A percentile compares a stretch with the other conserved stretches of the same genome.
Evolutionary conservation across 2,329 filamentous ascomycete genomes (phyloP).

Genomic region (Penicillium sp.): DNA sequence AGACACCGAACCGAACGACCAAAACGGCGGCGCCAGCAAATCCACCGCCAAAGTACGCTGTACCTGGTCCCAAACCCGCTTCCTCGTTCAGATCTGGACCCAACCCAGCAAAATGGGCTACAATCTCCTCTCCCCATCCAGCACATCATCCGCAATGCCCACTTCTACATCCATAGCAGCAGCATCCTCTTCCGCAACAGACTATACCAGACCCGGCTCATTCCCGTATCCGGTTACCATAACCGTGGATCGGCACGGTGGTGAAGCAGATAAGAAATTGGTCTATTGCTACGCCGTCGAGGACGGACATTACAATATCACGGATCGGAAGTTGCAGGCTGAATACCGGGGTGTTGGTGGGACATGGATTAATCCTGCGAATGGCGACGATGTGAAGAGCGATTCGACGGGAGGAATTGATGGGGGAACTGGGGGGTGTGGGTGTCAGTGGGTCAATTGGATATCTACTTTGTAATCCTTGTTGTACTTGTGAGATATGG

Average conservation of each 20-base stretch:
- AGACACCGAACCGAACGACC: constrained; percentile 42
- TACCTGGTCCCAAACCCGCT: constrained; percentile 58
- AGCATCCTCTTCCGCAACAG: constrained; percentile 36
- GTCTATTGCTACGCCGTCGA: constrained; percentile 58
- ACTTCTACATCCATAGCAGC: constrained; percentile 16
- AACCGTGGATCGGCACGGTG: constrained; percentile 57
- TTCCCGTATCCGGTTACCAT: constrained; percentile 60
- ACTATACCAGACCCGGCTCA: constrained; percentile 50
- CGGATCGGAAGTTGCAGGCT: constrained; percentile 45
- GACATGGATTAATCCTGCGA: constrained; percentile 46
- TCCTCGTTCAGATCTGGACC: constrained; percentile 61
- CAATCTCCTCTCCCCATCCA: constrained; percentile 19
- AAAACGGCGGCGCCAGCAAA: constrained; percentile 47
- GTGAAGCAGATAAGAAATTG: constrained; percentile 50
- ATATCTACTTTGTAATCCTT: constrained; percentile 10
- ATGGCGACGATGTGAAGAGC: constrained; percentile 16
- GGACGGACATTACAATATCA: constrained; percentile 44
- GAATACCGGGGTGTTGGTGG: constrained; percentile 52
- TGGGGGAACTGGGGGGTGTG: constrained; percentile 56
- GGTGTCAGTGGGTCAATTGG: constrained; percentile 57
- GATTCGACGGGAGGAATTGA: constrained; percentile 46
- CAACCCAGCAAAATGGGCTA: constrained; percentile 36
- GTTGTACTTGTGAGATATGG: background rate
- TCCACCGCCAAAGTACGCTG: constrained; percentile 47
- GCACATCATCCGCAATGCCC: constrained; percentile 12